Percentiles rank a stretch among this genome's conserved stretches.
These are phyloP conservation scores for Aspergillus sergii DNA, from an alignment of 2,329 filamentous ascomycete species.

Conservation along the genomic window DNA sequence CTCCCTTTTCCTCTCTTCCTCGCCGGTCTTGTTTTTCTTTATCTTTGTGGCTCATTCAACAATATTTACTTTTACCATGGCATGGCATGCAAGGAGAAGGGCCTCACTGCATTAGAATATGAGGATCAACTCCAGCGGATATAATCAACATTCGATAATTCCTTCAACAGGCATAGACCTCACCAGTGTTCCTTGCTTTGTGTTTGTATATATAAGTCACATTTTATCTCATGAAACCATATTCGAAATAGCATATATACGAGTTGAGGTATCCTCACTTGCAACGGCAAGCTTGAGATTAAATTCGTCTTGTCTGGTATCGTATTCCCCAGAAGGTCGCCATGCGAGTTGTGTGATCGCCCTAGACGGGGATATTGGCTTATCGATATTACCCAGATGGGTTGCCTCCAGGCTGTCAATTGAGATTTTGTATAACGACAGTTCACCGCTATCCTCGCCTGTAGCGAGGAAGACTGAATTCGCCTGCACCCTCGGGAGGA, in stretches of 20 bases:
- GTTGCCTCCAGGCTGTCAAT: slow-evolving; percentile 33
- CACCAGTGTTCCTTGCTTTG: slow-evolving; percentile 8
- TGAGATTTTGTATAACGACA: slow-evolving; percentile 46
- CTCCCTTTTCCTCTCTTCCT: not conserved
- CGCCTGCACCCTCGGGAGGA: slow-evolving; percentile 47
- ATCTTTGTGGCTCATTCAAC: slow-evolving; percentile 26
- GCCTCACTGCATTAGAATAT: slow-evolving; percentile 24
- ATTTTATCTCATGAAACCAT: slow-evolving; percentile 28
- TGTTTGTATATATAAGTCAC: slow-evolving; percentile 20
- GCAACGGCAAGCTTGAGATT: slow-evolving; percentile 45
- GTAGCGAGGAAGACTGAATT: slow-evolving; percentile 44
- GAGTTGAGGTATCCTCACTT: slow-evolving; percentile 49
- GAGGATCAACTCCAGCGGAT: slow-evolving; percentile 18
- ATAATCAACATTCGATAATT: slow-evolving; percentile 33
- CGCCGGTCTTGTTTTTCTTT: not conserved
- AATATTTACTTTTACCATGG: slow-evolving; percentile 28
- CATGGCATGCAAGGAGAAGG: slow-evolving; percentile 20
- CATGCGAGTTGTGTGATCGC: slow-evolving; percentile 70
- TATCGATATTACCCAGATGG: slow-evolving; percentile 36
- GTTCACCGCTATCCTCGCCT: slow-evolving; percentile 51
- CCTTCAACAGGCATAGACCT: slow-evolving; percentile 24
- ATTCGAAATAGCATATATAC: slow-evolving; percentile 41
- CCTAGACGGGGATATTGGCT: slow-evolving; percentile 59
- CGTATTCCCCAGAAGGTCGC: slow-evolving; percentile 52
- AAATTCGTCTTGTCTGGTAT: slow-evolving; percentile 14